These are phyloP conservation scores for Debaryomyces tyrocola DNA, from an alignment of 805 yeast species.

Conservation along the genomic window DNA sequence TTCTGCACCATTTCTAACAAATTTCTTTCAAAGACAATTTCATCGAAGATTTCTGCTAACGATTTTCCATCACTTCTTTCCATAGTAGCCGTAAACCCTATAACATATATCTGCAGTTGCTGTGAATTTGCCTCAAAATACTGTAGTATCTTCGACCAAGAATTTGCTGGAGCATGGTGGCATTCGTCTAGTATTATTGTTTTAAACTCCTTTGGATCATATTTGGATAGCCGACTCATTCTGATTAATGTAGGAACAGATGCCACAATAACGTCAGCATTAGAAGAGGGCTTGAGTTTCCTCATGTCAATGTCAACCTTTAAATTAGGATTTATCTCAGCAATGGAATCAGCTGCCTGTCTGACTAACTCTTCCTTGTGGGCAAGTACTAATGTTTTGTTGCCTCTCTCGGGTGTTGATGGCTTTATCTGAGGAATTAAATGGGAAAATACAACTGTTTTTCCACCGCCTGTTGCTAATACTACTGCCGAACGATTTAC, in stretches of 20 bases:
- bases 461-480: constrained; percentile 94
- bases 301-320: constrained; percentile 74
- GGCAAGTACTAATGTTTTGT: constrained; percentile 61
- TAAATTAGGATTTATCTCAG: constrained; percentile 47
- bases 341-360: constrained; percentile 62
- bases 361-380: constrained; percentile 77
- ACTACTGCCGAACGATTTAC: constrained; percentile 70
- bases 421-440: constrained; percentile 48
- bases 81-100: constrained; percentile 90
- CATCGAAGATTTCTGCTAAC: constrained; percentile 61
- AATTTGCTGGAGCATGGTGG: constrained; percentile 79
- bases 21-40: constrained; percentile 69
- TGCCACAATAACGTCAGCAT: constrained; percentile 69
- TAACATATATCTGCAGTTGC: constrained; percentile 50
- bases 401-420: constrained; percentile 22
- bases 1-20: constrained; percentile 65
- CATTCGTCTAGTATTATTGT: constrained; percentile 87
- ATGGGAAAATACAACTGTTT: constrained; percentile 74
- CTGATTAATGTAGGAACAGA: constrained; percentile 68
- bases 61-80: constrained; percentile 71
- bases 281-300: constrained; percentile 36
- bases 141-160: constrained; percentile 58
- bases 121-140: constrained; percentile 53
- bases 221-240: constrained; percentile 46
- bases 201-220: constrained; percentile 61